Conservation (phyloP, 2,329 filamentous ascomycete genomes). For the Ophiostoma ips region DNA sequence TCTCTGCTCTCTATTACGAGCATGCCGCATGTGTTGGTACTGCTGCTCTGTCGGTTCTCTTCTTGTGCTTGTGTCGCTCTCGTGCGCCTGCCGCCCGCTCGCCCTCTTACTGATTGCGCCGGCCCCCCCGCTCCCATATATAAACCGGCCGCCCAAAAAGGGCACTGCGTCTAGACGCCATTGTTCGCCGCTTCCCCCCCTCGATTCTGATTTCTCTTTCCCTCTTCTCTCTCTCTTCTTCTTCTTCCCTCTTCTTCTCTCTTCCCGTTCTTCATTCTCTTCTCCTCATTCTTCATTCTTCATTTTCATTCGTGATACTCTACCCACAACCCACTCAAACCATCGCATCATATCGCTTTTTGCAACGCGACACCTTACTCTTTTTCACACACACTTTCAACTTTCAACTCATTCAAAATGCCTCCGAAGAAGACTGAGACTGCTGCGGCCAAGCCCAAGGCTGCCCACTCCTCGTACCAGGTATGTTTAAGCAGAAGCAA, state of each 20-base stretch:
- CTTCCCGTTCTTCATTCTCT: not conserved
- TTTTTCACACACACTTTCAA: not conserved
- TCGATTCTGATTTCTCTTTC: slow-evolving; percentile 22
- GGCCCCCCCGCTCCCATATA: slow-evolving; percentile 41
- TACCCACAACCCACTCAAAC: slow-evolving; percentile 8
- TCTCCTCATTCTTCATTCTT: not conserved
- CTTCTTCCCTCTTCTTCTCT: not conserved
- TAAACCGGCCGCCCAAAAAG: slow-evolving; percentile 45
- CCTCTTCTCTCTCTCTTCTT: slow-evolving; percentile 1
- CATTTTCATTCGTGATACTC: slow-evolving; percentile 3
- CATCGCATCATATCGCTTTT: slow-evolving; percentile 9
- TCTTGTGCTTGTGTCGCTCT: not conserved
- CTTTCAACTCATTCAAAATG: slow-evolving; percentile 28
- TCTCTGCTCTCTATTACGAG: not conserved
- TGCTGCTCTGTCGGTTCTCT: not conserved
- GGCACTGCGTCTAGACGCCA: slow-evolving; percentile 26
- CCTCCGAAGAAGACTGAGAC: slow-evolving; percentile 42
- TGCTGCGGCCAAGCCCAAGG: slow-evolving; percentile 35
- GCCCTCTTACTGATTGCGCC: slow-evolving; percentile 39
- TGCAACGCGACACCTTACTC: slow-evolving; percentile 1
- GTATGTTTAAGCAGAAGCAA: no score
- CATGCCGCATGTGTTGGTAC: no score
- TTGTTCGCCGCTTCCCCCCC: slow-evolving; percentile 21
- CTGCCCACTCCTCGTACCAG: slow-evolving; percentile 41
- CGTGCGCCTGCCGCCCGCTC: not conserved